These are phyloP conservation scores for Ceratocystis ficicola DNA, from an alignment of 2,329 filamentous ascomycete genomes.

Conservation along the genomic window DNA sequence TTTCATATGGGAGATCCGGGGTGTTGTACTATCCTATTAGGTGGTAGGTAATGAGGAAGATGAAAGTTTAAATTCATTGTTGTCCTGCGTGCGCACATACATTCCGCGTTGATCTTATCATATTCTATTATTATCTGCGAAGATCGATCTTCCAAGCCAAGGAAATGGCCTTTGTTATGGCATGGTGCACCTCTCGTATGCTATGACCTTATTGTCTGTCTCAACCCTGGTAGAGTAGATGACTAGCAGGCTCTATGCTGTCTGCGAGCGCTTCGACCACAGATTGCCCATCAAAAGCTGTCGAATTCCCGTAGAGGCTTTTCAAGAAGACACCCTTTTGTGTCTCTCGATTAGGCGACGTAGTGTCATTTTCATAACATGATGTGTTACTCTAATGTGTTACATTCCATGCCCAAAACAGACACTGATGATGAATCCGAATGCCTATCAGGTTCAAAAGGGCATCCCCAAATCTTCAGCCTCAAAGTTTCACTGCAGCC, in stretches of 20 bases:
- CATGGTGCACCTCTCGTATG: no score
- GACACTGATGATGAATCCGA: neutral
- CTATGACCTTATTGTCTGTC: no score
- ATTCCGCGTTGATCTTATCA: no score
- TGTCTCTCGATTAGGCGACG: neutral
- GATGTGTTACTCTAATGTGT: neutral
- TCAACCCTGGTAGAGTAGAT: no score
- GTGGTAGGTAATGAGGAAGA: no score
- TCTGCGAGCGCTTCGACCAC: no score
- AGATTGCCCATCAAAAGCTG: neutral
- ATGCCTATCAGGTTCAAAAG: constrained; percentile 2
- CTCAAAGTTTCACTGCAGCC: neutral
- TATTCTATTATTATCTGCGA: no score
- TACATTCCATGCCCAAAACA: constrained; percentile 7
- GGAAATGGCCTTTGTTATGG: no score
- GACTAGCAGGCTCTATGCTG: no score
- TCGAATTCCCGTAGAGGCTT: neutral
- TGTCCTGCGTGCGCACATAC: no score
- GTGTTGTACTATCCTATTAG: neutral
- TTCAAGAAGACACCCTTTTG: neutral
- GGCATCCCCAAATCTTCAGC: neutral
- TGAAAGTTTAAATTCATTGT: no score
- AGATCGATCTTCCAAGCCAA: no score
- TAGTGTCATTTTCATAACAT: constrained; percentile 4
- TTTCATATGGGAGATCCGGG: neutral